Evolutionary conservation across 1,139 yeast species (phyloP).

Genomic region (Wickerhamiella infanticola): DNA sequence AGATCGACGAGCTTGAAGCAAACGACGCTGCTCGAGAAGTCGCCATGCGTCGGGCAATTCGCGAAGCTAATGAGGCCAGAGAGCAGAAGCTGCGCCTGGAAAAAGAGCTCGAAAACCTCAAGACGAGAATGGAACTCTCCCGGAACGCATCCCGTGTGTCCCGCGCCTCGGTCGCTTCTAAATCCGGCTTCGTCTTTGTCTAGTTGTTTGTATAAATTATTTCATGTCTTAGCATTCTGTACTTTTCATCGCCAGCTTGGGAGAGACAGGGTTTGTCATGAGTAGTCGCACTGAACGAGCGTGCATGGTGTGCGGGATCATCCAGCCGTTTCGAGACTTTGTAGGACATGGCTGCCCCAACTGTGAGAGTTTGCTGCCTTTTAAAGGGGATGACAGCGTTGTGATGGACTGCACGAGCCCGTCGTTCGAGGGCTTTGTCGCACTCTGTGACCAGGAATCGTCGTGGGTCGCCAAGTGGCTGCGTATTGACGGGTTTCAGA

Average conservation of each 20-base stretch:
- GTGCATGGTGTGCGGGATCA: conserved; percentile 91
- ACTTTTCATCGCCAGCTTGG: too few species aligned
- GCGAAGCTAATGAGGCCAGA: conserved; percentile 38
- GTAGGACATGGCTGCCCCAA: conserved; percentile 90
- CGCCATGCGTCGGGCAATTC: conserved; percentile 29
- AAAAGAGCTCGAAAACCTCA: conserved; percentile 52
- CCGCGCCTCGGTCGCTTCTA: neutral
- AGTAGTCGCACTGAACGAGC: conserved; percentile 59
- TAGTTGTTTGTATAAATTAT: neutral
- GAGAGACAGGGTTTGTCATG: neutral
- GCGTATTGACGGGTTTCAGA: conserved; percentile 74
- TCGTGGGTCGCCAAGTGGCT: conserved; percentile 99
- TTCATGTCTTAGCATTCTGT: too few species aligned
- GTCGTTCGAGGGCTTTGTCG: conserved; percentile 88
- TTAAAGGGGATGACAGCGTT: conserved; percentile 69
- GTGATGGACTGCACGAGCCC: conserved; percentile 92
- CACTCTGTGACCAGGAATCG: conserved; percentile 67
- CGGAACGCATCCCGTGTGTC: neutral
- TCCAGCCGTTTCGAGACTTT: conserved; percentile 60
- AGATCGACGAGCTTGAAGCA: conserved; percentile 28
- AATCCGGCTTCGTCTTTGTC: neutral
- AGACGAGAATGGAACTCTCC: conserved; percentile 27
- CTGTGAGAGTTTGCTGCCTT: conserved; percentile 74
- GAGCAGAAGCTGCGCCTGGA: conserved; percentile 43
- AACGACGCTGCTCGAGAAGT: conserved; percentile 31